A percentile compares a stretch with the other conserved stretches of the same genome.
Conservation (phyloP, 345 rosid genomes). For the Arabidopsis suecica region DNA sequence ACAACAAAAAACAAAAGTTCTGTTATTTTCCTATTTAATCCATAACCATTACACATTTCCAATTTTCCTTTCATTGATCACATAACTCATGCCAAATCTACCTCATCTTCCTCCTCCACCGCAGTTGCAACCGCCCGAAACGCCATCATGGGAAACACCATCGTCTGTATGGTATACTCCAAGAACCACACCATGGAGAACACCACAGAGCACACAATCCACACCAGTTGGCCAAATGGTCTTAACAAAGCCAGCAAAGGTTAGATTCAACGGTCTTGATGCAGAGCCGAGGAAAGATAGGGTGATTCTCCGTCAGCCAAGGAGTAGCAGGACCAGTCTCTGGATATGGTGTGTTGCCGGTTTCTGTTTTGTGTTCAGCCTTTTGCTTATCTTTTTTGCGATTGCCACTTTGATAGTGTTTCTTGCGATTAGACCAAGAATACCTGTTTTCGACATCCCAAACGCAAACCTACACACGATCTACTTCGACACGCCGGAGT, state of each 20-base stretch:
- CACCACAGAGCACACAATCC: slow-evolving; percentile 43
- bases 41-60: slow-evolving; percentile 40
- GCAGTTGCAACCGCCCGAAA: slow-evolving; percentile 32
- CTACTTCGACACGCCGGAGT: slow-evolving; percentile 75
- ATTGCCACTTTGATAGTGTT: slow-evolving; percentile 74
- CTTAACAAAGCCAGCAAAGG: slow-evolving; percentile 50
- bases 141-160: slow-evolving; percentile 48
- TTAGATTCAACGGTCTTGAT: slow-evolving; percentile 38
- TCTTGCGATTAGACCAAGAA: slow-evolving; percentile 64
- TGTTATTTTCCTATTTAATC: slow-evolving; percentile 34
- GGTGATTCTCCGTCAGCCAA: slow-evolving; percentile 50
- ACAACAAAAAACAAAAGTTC: slow-evolving; percentile 27
- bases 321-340: slow-evolving; percentile 55
- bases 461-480: slow-evolving; percentile 67
- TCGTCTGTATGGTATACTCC: slow-evolving; percentile 48
- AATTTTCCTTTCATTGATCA: slow-evolving; percentile 45
- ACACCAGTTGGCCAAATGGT: slow-evolving; percentile 49
- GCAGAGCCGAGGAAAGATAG: slow-evolving; percentile 39
- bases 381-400: slow-evolving; percentile 79
- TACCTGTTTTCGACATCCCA: slow-evolving; percentile 72
- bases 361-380: slow-evolving; percentile 74
- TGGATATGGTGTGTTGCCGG: slow-evolving; percentile 74
- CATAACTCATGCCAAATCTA: slow-evolving; percentile 48
- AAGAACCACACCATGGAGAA: slow-evolving; percentile 49
- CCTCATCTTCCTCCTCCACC: slow-evolving; percentile 50